Percentiles rank a stretch among this genome's conserved stretches.
Evolutionary conservation across 2,329 filamentous ascomycete genomes (phyloP).

Genomic region (Tolypocladium pustulatum): DNA sequence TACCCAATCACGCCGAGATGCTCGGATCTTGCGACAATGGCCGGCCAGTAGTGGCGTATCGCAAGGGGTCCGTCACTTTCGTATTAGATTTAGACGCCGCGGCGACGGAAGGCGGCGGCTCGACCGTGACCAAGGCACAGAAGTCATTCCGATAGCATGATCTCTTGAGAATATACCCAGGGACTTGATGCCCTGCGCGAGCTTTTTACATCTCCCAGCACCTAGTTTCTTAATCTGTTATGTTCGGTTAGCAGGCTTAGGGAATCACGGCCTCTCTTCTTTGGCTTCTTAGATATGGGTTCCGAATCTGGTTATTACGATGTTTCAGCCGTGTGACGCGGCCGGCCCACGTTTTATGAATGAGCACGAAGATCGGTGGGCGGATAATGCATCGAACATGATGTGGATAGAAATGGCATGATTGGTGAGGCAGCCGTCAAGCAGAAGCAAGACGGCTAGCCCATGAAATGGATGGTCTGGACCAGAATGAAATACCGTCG

Average conservation of each 20-base stretch:
- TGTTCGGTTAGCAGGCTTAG: neutral
- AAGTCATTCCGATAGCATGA: neutral
- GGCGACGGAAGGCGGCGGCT: neutral
- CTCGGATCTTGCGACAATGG: slow-evolving; percentile 24
- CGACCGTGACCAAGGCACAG: neutral
- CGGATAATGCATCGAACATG: neutral
- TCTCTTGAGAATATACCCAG: neutral
- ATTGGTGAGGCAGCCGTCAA: neutral
- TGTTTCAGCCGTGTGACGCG: neutral
- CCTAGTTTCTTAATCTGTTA: neutral
- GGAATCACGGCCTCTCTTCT: neutral
- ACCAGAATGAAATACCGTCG: neutral
- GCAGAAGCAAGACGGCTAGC: neutral
- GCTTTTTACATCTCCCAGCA: no score
- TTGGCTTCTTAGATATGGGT: neutral
- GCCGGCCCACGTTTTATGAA: neutral
- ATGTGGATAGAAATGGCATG: neutral
- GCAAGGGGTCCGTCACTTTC: slow-evolving; percentile 22
- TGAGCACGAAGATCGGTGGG: neutral
- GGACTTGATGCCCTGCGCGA: neutral
- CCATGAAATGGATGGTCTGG: neutral
- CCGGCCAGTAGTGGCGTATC: slow-evolving; percentile 28
- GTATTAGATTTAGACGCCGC: slow-evolving; percentile 9
- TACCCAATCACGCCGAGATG: slow-evolving; percentile 22
- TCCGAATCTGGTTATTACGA: neutral